phyloP scores from a whole-genome alignment of 257 asterid species.

The Misopates orontium region DNA sequence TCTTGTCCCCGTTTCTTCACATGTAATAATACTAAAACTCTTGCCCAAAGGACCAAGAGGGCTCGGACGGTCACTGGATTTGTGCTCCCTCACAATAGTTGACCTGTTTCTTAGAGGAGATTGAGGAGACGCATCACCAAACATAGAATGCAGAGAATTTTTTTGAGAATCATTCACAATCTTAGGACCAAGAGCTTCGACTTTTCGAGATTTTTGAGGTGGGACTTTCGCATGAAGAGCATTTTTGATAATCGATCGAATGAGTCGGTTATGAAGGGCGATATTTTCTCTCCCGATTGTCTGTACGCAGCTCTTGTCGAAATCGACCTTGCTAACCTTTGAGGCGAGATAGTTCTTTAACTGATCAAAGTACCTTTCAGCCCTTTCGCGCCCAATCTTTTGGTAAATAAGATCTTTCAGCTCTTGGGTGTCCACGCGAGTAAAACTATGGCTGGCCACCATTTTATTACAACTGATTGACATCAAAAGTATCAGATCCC shows the following conservation, averaged over 20 bases:
- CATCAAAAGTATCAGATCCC: constrained; percentile 38
- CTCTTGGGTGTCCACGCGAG: constrained; percentile 66
- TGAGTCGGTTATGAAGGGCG: constrained; percentile 65
- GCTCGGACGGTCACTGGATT: constrained; percentile 71
- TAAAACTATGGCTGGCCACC: constrained; percentile 55
- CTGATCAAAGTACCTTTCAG: constrained; percentile 64
- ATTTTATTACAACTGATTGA: constrained; percentile 44
- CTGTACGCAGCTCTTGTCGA: constrained; percentile 52
- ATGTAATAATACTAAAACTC: constrained; percentile 52
- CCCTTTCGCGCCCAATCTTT: constrained; percentile 72
- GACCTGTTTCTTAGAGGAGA: constrained; percentile 68
- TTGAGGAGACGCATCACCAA: constrained; percentile 57
- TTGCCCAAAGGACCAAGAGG: constrained; percentile 87
- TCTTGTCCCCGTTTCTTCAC: constrained; percentile 61
- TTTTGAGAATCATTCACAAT: constrained; percentile 56
- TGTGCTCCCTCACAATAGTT: constrained; percentile 59
- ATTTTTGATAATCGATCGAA: constrained; percentile 63
- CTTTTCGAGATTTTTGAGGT: constrained; percentile 52
- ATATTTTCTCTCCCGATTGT: constrained; percentile 78
- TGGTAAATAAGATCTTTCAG: constrained; percentile 57
- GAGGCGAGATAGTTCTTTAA: constrained; percentile 46
- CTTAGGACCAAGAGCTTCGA: constrained; percentile 43
- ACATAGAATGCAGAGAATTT: constrained; percentile 57
- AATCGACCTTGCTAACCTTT: constrained; percentile 60
- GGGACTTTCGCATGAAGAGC: constrained; percentile 57